Base-by-base conservation (phyloP, 805 yeast genomes). In the Yamadazyma ubonensis region DNA sequence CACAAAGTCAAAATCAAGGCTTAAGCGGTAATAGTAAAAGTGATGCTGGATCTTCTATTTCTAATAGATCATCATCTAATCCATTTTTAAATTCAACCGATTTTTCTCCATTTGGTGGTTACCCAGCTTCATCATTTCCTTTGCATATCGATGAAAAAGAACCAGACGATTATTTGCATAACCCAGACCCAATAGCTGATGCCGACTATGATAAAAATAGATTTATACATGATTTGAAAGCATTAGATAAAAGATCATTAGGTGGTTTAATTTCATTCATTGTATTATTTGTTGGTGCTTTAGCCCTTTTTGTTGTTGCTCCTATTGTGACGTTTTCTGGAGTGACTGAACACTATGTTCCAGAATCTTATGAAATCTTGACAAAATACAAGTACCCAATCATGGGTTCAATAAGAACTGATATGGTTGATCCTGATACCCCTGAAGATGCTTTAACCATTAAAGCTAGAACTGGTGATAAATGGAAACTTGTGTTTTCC, bases 121-220 rank as follows among this genome's bases (percentile, higher is more conserved):
- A 86, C 61, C 98, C 99, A 0, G 95, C 96, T 6, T 73, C 89
- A 12, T 81, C 88, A 4, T 91, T 91, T 67, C 99, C 99, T 1
- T 68, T 91, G 42, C 83, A 78, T 51, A 80, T 93, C 48, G 96
- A 91, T 44, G 98, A 91, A 52, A 87, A 87, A 63, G 99, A 91
- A 63, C 83, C 86, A 7, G 99, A 91, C 65, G 99, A 91, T 62
- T 90, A 87, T 57, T 60, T 93, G 49, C 98, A 91, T 63, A 93
- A 91, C 63, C 98, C 98, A 2, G 96, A 91, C 61, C 96, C 96
- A 7, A 83, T 89, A 26, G 86, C 81, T 32, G 99, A 93, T 59
- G 96, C 95, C 16, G 78, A 81, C 44, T 79, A 83, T 53, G 95
- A 88, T 51, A 83, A 79, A 47, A 77, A 81, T 56, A 67, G 88